phyloP scores from a whole-genome alignment of 257 asterid species.

The Solanum gracilifrons region DNA sequence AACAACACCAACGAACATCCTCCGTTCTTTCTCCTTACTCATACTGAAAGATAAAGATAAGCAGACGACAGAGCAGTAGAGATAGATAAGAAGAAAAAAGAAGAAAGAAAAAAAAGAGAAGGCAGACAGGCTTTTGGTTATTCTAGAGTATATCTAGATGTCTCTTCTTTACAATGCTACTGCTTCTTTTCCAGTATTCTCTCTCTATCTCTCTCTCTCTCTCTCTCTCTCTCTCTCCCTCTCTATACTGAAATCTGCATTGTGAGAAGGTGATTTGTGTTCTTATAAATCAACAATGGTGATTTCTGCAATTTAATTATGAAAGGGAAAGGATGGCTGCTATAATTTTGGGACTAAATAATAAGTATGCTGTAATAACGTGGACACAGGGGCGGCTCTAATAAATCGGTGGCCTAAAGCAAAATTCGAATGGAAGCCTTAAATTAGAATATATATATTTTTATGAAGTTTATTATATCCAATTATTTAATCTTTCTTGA shows the following conservation, averaged over 20 bases:
- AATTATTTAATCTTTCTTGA: too few species aligned
- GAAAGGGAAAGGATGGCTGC: background rate
- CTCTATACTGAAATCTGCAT: background rate
- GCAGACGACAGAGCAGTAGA: background rate
- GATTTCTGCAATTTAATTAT: background rate
- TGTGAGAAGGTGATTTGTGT: background rate
- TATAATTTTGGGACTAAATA: background rate
- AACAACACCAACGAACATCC: conserved; percentile 27
- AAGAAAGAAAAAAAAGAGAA: too few species aligned
- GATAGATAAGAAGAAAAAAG: background rate
- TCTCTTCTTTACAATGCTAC: background rate
- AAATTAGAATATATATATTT: too few species aligned
- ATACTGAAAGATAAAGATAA: background rate
- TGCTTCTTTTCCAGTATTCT: background rate
- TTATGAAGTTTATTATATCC: too few species aligned
- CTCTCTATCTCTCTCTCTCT: background rate
- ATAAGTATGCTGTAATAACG: background rate
- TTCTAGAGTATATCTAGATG: background rate
- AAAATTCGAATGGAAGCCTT: too few species aligned
- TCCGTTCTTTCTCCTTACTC: conserved; percentile 8
- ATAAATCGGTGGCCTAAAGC: too few species aligned
- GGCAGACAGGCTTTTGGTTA: background rate
- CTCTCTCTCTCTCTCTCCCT: background rate
- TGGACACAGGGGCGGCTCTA: too few species aligned
- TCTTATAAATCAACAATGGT: background rate